A percentile compares a stretch with the other conserved stretches of the same genome.
These are phyloP conservation scores for Dictyostelium intermedium DNA, from an alignment of 78 protist species.

Conservation along the genomic window DNA sequence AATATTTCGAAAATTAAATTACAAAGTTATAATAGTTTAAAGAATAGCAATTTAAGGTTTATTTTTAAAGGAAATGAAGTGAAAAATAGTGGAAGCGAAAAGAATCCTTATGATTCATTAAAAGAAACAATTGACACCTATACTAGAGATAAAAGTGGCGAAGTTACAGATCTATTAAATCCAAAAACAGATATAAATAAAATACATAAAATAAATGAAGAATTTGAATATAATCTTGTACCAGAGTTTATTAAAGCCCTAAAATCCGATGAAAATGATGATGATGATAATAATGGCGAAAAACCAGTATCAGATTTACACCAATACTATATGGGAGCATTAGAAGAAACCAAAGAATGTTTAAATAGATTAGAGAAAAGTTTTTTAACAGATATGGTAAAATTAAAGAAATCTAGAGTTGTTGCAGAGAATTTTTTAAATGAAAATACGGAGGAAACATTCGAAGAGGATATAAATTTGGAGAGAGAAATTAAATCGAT, in stretches of 20 bases:
- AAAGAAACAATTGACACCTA: too few relatives aligned
- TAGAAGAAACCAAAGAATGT: background rate
- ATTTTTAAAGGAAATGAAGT: too few relatives aligned
- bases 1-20: background rate
- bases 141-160: too few relatives aligned
- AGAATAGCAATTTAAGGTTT: background rate
- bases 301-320: too few relatives aligned
- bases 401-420: background rate
- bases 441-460: background rate
- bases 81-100: too few relatives aligned
- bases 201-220: background rate
- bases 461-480: background rate
- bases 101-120: too few relatives aligned
- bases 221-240: too few relatives aligned
- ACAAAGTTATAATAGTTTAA: background rate
- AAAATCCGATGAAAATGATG: too few relatives aligned
- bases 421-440: background rate
- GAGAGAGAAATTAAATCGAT: background rate
- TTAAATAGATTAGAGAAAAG: background rate
- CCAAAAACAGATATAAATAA: slow-evolving; percentile 2
- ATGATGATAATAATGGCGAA: too few relatives aligned
- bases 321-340: too few relatives aligned
- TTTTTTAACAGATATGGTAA: background rate
- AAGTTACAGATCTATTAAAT: too few relatives aligned
- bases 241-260: background rate